Evolutionary conservation across 192 early-diverging fungal species (phyloP).

Genomic region (Ramicandelaber brevisporus): DNA sequence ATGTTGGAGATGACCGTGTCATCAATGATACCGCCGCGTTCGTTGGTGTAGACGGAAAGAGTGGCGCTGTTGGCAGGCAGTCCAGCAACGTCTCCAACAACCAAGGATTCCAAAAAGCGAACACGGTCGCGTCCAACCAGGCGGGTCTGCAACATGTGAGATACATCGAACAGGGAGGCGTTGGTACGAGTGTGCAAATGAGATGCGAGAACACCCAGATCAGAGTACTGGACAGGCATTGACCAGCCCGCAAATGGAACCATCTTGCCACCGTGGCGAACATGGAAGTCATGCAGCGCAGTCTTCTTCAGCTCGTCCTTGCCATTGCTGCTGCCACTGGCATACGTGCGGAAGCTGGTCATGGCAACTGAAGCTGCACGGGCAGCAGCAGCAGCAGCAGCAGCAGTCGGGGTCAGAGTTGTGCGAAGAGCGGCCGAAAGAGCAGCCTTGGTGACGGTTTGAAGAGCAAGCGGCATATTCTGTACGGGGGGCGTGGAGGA

Average conservation of each 20-base stretch:
- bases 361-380: no score
- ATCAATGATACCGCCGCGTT: constrained; percentile 90
- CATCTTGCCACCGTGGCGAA: constrained; percentile 81
- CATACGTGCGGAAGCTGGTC: no score
- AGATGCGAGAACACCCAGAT: constrained; percentile 66
- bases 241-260: constrained; percentile 91
- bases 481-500: no score
- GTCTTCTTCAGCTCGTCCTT: no score
- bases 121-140: constrained; percentile 65
- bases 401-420: no score
- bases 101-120: constrained; percentile 67
- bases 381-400: no score
- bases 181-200: constrained; percentile 71
- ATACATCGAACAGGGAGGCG: constrained; percentile 90
- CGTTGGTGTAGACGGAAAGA: constrained; percentile 86
- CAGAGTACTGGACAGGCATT: constrained; percentile 84
- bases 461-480: no score
- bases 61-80: constrained; percentile 57
- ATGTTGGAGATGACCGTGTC: constrained; percentile 90
- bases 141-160: constrained; percentile 92
- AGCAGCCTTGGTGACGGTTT: no score
- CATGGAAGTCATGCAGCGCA: constrained; percentile 78
- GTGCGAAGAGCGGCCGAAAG: no score
- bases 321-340: no score
- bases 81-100: constrained; percentile 64